Conservation (phyloP, 139 green algal genomes). For the Chlamydomonas sphaeroides region DNA sequence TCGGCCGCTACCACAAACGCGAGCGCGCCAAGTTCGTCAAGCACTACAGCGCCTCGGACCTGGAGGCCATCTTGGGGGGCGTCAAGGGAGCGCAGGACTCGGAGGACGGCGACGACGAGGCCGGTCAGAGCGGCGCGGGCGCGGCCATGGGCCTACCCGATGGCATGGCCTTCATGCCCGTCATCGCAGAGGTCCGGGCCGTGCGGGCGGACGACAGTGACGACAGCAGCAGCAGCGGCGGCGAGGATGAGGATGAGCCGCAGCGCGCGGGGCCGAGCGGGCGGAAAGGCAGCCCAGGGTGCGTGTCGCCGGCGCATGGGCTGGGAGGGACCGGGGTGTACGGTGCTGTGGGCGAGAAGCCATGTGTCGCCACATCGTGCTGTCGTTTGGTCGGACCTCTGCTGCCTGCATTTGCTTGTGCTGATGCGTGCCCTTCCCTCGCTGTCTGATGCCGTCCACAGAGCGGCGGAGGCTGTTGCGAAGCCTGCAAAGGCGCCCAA, state of each 20-base stretch:
- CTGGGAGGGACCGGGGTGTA: too few species aligned
- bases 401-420: too few species aligned
- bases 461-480: too few species aligned
- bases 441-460: too few species aligned
- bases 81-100: background rate
- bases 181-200: conserved; percentile 28
- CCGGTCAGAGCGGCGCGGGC: background rate
- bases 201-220: background rate
- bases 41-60: conserved; percentile 75
- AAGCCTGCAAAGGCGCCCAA: background rate
- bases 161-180: background rate
- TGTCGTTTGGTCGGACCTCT: too few species aligned
- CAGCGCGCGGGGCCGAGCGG: background rate
- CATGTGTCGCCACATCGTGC: too few species aligned
- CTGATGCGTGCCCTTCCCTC: too few species aligned
- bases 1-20: conserved; percentile 74
- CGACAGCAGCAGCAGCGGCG: conserved; percentile 22
- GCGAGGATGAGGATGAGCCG: background rate
- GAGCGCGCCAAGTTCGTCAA: conserved; percentile 78
- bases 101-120: background rate
- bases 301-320: too few species aligned
- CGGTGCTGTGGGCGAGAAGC: too few species aligned
- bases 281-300: too few species aligned
- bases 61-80: conserved; percentile 83
- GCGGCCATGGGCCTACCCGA: background rate